phyloP scores from a whole-genome alignment of 2,329 filamentous ascomycete species.

The Calonectria honghensis region DNA sequence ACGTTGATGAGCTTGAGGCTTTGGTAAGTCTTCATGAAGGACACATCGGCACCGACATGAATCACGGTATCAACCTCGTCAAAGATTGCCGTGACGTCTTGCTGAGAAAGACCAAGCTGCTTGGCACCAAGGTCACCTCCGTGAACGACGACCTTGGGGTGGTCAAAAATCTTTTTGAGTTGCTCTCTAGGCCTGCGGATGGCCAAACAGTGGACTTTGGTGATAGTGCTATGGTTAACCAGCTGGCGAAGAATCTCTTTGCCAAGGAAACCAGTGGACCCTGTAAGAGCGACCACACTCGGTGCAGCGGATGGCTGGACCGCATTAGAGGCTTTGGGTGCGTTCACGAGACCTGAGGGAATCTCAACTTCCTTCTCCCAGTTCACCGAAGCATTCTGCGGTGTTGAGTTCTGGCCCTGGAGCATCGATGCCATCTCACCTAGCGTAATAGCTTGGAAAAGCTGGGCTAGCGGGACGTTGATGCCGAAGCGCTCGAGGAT shows the following conservation, averaged over 20 bases:
- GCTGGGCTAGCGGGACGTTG: constrained; percentile 58
- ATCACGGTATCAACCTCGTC: constrained; percentile 67
- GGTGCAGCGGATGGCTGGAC: not conserved
- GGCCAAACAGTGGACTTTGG: constrained; percentile 67
- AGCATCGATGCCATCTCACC: constrained; percentile 59
- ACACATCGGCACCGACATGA: constrained; percentile 65
- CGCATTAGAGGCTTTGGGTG: not conserved
- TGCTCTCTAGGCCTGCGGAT: constrained; percentile 54
- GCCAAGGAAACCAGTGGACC: constrained; percentile 47
- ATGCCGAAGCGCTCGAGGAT: constrained; percentile 53
- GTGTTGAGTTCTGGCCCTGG: constrained; percentile 1
- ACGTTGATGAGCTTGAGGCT: constrained; percentile 56
- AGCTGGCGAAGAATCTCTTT: constrained; percentile 61
- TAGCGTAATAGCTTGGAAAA: constrained; percentile 63
- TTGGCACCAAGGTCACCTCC: constrained; percentile 61
- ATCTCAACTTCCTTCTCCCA: constrained; percentile 35
- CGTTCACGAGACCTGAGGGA: not conserved
- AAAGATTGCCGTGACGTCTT: constrained; percentile 55
- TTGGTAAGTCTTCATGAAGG: constrained; percentile 58
- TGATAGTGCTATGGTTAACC: constrained; percentile 55
- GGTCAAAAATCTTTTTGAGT: not conserved
- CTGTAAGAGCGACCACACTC: constrained; percentile 43
- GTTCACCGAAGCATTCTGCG: constrained; percentile 25
- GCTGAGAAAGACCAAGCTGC: constrained; percentile 62
- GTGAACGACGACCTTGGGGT: constrained; percentile 58